Base-by-base conservation (phyloP, 441 rosid species). In the Geranium incanum region DNA sequence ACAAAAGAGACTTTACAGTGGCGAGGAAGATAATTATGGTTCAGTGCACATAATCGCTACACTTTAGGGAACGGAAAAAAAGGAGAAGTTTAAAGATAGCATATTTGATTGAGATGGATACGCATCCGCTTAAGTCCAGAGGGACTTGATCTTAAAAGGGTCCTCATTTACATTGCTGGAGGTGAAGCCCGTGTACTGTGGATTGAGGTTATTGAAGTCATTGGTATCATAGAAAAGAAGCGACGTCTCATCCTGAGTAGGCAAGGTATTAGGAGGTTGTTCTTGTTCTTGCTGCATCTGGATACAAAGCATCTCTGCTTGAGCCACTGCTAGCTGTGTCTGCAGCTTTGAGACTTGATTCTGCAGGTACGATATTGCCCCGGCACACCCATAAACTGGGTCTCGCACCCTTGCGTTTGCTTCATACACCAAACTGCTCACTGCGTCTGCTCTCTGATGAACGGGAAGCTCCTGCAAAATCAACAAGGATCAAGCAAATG, bases 321-420 rank as follows among this genome's bases (percentile, higher is more conserved):
- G 95, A 76, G 96, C 98, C 70, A 87, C 87, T 0, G 96, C 97
- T 0, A 94, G 91, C 79, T 94, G 93, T 89, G 89, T 89, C 80
- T 91, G 92, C 68, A 94, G 80, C 80, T 91, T 87, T 3, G 96
- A 87, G 0, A 94, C 96, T 77, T 94, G 97, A 62, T 87, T 86
- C 78, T 93, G 95, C 57, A 93, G 85, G 77, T 82, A 88, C 0
- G 96, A 88, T 71, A 93, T 91, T 70, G 93, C 95, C 48, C 98
- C 98, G 3, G 83, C 95, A 55, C 98, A 93, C 0, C 98, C 98
- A 28, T 93, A 91, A 0, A 93, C 96, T 0, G 98, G 98, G 83
- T 93, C 97, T 76, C 96, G 81, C 52, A 87, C 89, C 72, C 98
- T 78, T 12, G 98, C 97, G 69, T 86, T 89, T 41, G 98, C 97